Conservation (phyloP, 2,329 filamentous ascomycete genomes). For the Sporothrix variecibatus region DNA sequence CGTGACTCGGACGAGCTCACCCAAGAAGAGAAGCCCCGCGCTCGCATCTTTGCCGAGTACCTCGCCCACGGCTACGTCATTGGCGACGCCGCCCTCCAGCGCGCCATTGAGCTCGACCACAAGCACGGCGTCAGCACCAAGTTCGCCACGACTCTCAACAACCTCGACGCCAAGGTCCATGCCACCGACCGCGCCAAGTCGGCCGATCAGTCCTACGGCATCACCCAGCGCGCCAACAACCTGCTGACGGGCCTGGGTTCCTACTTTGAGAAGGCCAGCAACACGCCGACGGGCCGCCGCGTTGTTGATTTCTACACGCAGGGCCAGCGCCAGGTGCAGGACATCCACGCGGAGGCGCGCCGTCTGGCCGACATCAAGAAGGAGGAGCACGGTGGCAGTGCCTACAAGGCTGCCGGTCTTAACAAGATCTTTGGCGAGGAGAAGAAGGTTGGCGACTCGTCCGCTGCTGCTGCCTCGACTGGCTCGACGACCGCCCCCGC, state of each 20-base stretch:
- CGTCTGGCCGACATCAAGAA: constrained; percentile 88
- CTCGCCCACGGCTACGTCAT: constrained; percentile 92
- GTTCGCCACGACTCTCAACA: constrained; percentile 75
- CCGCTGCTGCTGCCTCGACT: neutral
- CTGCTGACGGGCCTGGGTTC: constrained; percentile 68
- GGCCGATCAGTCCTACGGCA: constrained; percentile 81
- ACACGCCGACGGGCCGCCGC: constrained; percentile 84
- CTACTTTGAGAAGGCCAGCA: constrained; percentile 93
- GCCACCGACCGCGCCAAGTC: constrained; percentile 83
- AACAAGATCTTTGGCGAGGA: constrained; percentile 57
- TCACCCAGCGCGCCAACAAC: constrained; percentile 70
- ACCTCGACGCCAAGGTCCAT: constrained; percentile 83
- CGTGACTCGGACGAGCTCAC: constrained; percentile 69
- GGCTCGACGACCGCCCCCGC: neutral
- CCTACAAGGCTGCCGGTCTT: constrained; percentile 60
- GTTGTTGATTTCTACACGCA: constrained; percentile 85
- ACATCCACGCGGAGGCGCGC: constrained; percentile 89
- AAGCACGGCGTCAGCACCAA: constrained; percentile 81
- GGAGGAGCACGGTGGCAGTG: constrained; percentile 59
- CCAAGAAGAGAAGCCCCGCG: constrained; percentile 95
- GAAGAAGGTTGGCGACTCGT: constrained; percentile 21
- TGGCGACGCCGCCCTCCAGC: constrained; percentile 72
- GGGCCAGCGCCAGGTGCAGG: constrained; percentile 83
- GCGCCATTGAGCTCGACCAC: constrained; percentile 82
- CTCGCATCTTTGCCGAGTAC: constrained; percentile 93